Base-by-base conservation (phyloP, 148 eudicot species). In the Cornus suecica region DNA sequence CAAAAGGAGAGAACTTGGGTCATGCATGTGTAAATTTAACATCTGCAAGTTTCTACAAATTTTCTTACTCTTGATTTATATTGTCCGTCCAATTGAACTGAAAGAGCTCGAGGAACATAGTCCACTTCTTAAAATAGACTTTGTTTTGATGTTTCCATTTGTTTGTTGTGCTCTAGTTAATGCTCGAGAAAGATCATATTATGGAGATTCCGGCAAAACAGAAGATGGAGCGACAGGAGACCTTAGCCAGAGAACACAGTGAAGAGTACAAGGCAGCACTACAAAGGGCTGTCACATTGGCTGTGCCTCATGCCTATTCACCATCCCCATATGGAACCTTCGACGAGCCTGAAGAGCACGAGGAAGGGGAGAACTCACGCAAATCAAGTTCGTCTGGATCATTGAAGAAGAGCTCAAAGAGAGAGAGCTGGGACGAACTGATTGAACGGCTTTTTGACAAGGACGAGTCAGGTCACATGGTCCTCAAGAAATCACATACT, bases 291-390 rank as follows among this genome's bases (percentile, higher is more conserved):
- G 97, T 87, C 51, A 79, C 93, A 11, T 80, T 93, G 67, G 79
- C 93, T 6, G 93, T 95, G 25, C 99, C 97, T 34, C 90, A 90
- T 28, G 97, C 97, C 8, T 83, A 76, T 73, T 76, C 88, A 15
- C 87, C 92, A 58, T 80, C 90, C 22, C 79, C 76, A 24, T 93
- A 95, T 67, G 99, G 99, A 70, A 93, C 99, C 58, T 93, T 95
- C 34, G 89, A 85, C 16, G 89, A 86, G 0, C 64, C 13, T 18
- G 89, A 87, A 11, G 88, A 69, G 0, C 64, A 16, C 14, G 89
- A 87, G 15, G 88, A 69, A 14, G 82, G 79, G 29, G 88, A 89
- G 72, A 83, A 78, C 60, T 85, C 92, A 0, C 79, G 76, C 10
- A 70, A 62, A 76, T 79, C 88, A 13, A 66, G 42, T 68, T 67